A percentile compares a stretch with the other conserved stretches of the same genome.
Evolutionary conservation across 1,284 basidiomycete species (phyloP).

Genomic region (Taiwanofungus camphoratus): DNA sequence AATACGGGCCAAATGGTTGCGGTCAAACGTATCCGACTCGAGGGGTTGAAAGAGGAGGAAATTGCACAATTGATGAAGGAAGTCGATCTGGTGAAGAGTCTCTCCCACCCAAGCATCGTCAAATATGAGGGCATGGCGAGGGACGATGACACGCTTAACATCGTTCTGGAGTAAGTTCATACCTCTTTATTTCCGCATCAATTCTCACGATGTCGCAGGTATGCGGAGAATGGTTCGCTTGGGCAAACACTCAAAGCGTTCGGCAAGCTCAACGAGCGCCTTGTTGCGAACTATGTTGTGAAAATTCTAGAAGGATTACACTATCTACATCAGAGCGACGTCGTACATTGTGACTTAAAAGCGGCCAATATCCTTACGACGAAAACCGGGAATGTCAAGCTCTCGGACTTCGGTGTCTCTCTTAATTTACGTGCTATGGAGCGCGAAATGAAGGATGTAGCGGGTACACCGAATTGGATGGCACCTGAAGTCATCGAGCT

Average conservation of each 20-base stretch:
- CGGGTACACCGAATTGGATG: slow-evolving; percentile 98
- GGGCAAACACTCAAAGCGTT: slow-evolving; percentile 88
- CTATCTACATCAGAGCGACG: slow-evolving; percentile 81
- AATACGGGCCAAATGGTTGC: slow-evolving; percentile 93
- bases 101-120: slow-evolving; percentile 90
- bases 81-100: slow-evolving; percentile 83
- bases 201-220: slow-evolving; percentile 42
- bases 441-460: slow-evolving; percentile 80
- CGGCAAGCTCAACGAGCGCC: slow-evolving; percentile 84
- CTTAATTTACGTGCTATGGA: slow-evolving; percentile 96
- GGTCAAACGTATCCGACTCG: slow-evolving; percentile 86
- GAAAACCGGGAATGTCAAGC: slow-evolving; percentile 94
- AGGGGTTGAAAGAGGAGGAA: slow-evolving; percentile 82
- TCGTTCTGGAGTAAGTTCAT: slow-evolving; percentile 80
- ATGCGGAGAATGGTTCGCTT: slow-evolving; percentile 90
- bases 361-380: slow-evolving; percentile 98
- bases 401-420: slow-evolving; percentile 98
- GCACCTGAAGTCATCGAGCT: slow-evolving; percentile 92
- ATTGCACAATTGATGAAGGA: slow-evolving; percentile 86
- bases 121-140: slow-evolving; percentile 95
- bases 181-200: slow-evolving; percentile 10
- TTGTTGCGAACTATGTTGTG: slow-evolving; percentile 86
- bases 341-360: slow-evolving; percentile 92
- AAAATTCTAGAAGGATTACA: slow-evolving; percentile 91
- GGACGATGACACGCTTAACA: slow-evolving; percentile 82